Conservation (phyloP, 345 rosid genomes). For the Eucalyptus regnans region DNA sequence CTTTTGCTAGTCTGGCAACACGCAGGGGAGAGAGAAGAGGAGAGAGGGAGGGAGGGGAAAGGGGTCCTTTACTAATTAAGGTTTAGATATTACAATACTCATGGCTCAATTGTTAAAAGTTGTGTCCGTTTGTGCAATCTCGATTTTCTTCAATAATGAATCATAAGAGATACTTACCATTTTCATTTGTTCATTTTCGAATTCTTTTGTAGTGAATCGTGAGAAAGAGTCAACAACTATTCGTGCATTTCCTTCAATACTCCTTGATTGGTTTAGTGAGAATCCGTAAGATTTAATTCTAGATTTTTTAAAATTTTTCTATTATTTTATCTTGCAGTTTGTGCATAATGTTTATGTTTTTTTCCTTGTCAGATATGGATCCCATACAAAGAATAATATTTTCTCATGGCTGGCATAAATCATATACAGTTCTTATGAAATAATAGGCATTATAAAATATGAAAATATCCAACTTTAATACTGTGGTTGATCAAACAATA, state of each 20-base stretch:
- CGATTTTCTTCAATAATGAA: neutral
- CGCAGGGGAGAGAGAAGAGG: too few relatives aligned
- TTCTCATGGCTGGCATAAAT: neutral
- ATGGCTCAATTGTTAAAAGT: neutral
- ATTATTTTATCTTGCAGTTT: neutral
- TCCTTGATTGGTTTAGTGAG: neutral
- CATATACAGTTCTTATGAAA: too few relatives aligned
- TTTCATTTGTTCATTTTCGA: too few relatives aligned
- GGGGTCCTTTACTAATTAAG: too few relatives aligned
- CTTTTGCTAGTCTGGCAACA: too few relatives aligned
- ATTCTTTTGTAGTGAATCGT: neutral
- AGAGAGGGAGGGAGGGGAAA: too few relatives aligned
- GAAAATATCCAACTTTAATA: too few relatives aligned
- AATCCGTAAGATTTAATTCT: neutral
- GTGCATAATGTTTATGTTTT: neutral
- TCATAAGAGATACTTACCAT: neutral
- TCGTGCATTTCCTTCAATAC: neutral
- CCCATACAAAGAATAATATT: too few relatives aligned
- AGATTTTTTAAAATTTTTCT: too few relatives aligned
- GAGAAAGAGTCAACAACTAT: neutral
- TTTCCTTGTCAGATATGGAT: neutral
- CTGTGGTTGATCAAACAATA: rapidly evolving
- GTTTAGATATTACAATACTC: neutral
- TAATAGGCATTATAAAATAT: too few relatives aligned
- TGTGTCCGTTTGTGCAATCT: neutral